A percentile compares a stretch with the other conserved stretches of the same genome.
Evolutionary conservation across 768 basidiomycete genomes (phyloP).

Genomic region (Mycena amicta): DNA sequence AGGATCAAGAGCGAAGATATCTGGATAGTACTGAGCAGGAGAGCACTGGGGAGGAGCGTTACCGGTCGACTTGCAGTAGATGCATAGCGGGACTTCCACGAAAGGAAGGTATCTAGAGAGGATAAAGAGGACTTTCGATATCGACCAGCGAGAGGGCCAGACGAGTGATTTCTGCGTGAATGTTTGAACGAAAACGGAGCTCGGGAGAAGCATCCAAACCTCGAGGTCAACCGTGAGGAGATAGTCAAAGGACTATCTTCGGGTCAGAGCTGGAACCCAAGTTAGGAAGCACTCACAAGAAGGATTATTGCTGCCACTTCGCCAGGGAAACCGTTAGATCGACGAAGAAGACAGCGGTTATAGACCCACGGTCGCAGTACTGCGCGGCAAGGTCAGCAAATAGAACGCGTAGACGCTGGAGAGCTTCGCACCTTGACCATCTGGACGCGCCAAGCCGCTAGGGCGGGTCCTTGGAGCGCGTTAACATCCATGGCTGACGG

Average conservation of each 20-base stretch:
- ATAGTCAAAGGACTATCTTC: background rate
- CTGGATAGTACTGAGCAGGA: background rate
- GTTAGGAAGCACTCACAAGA: background rate
- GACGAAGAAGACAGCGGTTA: background rate
- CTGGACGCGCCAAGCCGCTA: too few relatives aligned
- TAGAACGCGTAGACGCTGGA: background rate
- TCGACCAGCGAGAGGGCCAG: conserved; percentile 10
- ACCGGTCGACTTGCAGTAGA: conserved; percentile 11
- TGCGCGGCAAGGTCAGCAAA: background rate
- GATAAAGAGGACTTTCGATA: conserved; percentile 10
- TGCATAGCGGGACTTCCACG: conserved; percentile 4
- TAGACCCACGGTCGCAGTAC: background rate
- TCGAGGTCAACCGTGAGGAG: background rate
- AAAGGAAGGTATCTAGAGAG: conserved; percentile 6
- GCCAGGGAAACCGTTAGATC: too few relatives aligned
- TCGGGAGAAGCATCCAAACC: background rate
- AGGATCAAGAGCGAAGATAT: background rate
- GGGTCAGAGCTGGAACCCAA: background rate
- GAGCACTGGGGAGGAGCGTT: too few relatives aligned
- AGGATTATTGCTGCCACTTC: background rate
- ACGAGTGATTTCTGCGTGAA: conserved; percentile 9
- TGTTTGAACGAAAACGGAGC: background rate
- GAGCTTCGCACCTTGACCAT: background rate
- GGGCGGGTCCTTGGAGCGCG: too few relatives aligned
- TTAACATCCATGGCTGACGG: too few relatives aligned